Evolutionary conservation across 306 rosid species (phyloP), one percentile per base, ranked within the genome.

Genomic region (Comarum palustre): DNA sequence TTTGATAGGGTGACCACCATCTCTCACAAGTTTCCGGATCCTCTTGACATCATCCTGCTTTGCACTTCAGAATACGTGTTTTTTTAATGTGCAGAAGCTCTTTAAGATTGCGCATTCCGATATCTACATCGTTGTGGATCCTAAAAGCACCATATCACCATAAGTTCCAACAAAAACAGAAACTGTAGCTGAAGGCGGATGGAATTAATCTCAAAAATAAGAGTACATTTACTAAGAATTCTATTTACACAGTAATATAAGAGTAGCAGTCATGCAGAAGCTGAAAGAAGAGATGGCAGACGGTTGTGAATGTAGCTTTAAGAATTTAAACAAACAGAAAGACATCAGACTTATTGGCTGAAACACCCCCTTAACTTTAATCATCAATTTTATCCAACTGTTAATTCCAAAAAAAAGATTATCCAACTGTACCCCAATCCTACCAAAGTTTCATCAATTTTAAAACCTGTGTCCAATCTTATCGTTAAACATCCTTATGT

Each of bases 41-140:
- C 66, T 57, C 34, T 60, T 16, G 45, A 4, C 43, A 32, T 32
- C 67, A 19, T 29, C 67, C 6, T 61, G 67, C 48, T 20, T 22
- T 11, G 25, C 61, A 15, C 75, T 55, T 27, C 72, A 46, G 5
- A 25, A 24, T 24, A 27, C 13, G 12, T 38, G 64, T 0, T 4
- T 13, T 51, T 36, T 20, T 36, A 15, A 55, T 16, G 41, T 55
- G 27, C 68, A 58, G 45, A 58, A 24, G 68, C 45, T 25, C 29
- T 9, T 27, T 16, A 5, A 16, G 43, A 45, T 42, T 41, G 22
- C 27, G 14, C 55, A 41, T 57, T 42, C 20, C 31, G 13, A 42
- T 58, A 72, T 58, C 55, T 72, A 41, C 75, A 58, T 57, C 19
- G 54, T 12, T 41, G n/a, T 72, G 75, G 43, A 25, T 72, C 67